phyloP scores from a whole-genome alignment of 1,139 yeast species.

The Hansenula sp. region DNA sequence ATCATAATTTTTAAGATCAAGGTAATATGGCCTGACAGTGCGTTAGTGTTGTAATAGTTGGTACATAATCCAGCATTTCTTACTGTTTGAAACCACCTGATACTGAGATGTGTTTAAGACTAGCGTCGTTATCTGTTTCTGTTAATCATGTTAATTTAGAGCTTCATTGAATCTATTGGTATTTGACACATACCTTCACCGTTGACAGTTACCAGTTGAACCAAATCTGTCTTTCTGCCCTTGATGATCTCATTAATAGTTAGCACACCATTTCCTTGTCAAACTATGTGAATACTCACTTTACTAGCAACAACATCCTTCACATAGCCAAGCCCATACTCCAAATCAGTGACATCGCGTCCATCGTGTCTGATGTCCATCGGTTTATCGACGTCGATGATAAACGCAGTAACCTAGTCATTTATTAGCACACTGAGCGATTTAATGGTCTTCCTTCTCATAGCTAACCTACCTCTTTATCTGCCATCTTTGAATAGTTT shows the following conservation, averaged over 20 bases:
- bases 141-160: conserved; percentile 3
- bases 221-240: conserved; percentile 54
- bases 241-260: conserved; percentile 26
- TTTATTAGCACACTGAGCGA: conserved; percentile 1
- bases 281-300: conserved; percentile 22
- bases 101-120: conserved; percentile 7
- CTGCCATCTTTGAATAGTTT: conserved; percentile 25
- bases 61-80: conserved; percentile 7
- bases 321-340: conserved; percentile 37
- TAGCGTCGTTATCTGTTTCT: conserved; percentile 9
- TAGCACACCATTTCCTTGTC: conserved; percentile 2
- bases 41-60: no score
- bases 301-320: conserved; percentile 40
- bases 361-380: conserved; percentile 33
- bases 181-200: conserved; percentile 20
- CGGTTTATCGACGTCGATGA: conserved; percentile 46
- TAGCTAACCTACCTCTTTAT: conserved; percentile 31
- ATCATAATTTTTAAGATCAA: conserved; percentile 9
- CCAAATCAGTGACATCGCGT: conserved; percentile 33
- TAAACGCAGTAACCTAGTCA: conserved; percentile 42
- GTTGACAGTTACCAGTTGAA: conserved; percentile 44
- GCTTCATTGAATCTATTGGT: neutral
- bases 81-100: conserved; percentile 10
- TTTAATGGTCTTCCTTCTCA: no score
- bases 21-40: conserved; percentile 5